phyloP scores from a whole-genome alignment of 2,329 filamentous ascomycete species.

The Aspergillus novofumigatus region DNA sequence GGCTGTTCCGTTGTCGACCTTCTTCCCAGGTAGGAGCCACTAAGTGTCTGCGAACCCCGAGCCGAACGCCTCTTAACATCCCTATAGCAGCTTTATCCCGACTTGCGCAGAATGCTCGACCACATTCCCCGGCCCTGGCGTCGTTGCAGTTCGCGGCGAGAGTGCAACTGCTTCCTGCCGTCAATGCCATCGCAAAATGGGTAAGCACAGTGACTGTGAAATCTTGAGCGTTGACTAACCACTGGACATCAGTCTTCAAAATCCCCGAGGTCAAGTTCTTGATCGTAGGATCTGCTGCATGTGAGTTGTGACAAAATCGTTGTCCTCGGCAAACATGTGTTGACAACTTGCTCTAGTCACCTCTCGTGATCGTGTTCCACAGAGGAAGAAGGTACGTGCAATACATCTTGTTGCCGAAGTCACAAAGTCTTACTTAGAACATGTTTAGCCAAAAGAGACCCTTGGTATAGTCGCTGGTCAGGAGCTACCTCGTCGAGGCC shows the following conservation, averaged over 20 bases:
- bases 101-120: slow-evolving; percentile 75
- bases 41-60: neutral
- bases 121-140: slow-evolving; percentile 55
- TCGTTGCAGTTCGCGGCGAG: slow-evolving; percentile 71
- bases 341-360: slow-evolving; percentile 16
- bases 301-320: slow-evolving; percentile 25
- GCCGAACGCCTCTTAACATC: slow-evolving; percentile 6
- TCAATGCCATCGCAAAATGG: slow-evolving; percentile 75
- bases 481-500: slow-evolving; percentile 50
- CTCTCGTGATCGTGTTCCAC: slow-evolving; percentile 25
- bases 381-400: slow-evolving; percentile 35
- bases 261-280: slow-evolving; percentile 76
- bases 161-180: slow-evolving; percentile 70
- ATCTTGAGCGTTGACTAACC: neutral
- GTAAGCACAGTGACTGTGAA: slow-evolving; percentile 29
- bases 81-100: slow-evolving; percentile 66
- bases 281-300: slow-evolving; percentile 57
- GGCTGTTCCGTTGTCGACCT: slow-evolving; percentile 73
- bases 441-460: slow-evolving; percentile 43
- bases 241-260: slow-evolving; percentile 53
- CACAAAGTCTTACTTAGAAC: neutral
- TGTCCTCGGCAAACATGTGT: neutral
- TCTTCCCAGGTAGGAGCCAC: slow-evolving; percentile 56
- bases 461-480: slow-evolving; percentile 53
- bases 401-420: neutral